A percentile compares a stretch with the other conserved stretches of the same genome.
Evolutionary conservation across 805 yeast genomes (phyloP).

Genomic region (Candida quercuum): DNA sequence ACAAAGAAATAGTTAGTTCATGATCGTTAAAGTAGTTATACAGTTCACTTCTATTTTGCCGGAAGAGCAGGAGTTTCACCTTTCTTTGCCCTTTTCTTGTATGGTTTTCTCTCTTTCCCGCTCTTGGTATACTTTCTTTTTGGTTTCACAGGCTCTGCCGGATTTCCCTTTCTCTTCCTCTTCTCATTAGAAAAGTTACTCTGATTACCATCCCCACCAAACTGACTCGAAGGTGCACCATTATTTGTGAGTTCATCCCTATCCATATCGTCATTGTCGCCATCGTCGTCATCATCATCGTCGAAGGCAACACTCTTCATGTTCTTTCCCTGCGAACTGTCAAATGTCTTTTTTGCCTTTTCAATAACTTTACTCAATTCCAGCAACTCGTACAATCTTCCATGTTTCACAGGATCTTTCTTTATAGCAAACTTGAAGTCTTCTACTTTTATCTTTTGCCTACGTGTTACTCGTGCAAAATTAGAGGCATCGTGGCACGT

Average conservation of each 20-base stretch:
- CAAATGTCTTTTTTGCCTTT: slow-evolving; percentile 64
- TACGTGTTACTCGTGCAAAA: slow-evolving; percentile 43
- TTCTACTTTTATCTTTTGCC: slow-evolving; percentile 64
- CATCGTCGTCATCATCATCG: slow-evolving; percentile 25
- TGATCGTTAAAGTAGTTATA: neutral
- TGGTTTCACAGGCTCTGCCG: slow-evolving; percentile 20
- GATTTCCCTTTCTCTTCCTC: slow-evolving; percentile 6
- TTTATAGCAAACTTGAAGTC: slow-evolving; percentile 69
- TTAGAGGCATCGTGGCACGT: slow-evolving; percentile 50
- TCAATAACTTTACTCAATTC: slow-evolving; percentile 54
- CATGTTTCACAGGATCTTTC: slow-evolving; percentile 60
- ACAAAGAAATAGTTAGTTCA: no score
- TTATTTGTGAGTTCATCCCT: slow-evolving; percentile 17
- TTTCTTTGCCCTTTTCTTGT: slow-evolving; percentile 27
- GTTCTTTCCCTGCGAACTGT: slow-evolving; percentile 48
- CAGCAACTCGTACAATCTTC: slow-evolving; percentile 63
- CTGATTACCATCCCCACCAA: no score
- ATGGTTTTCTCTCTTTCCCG: slow-evolving; percentile 28
- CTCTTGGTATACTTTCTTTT: slow-evolving; percentile 26
- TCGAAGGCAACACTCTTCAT: slow-evolving; percentile 21
- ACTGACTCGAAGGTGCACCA: no score
- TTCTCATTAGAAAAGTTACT: slow-evolving; percentile 2
- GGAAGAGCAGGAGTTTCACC: slow-evolving; percentile 7
- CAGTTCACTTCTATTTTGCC: neutral
- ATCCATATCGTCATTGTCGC: slow-evolving; percentile 24